Percentiles rank a stretch among this genome's conserved stretches.
These are phyloP conservation scores for Poa pratensis DNA, from an alignment of 176 grass and related monocot genomes.

Conservation along the genomic window DNA sequence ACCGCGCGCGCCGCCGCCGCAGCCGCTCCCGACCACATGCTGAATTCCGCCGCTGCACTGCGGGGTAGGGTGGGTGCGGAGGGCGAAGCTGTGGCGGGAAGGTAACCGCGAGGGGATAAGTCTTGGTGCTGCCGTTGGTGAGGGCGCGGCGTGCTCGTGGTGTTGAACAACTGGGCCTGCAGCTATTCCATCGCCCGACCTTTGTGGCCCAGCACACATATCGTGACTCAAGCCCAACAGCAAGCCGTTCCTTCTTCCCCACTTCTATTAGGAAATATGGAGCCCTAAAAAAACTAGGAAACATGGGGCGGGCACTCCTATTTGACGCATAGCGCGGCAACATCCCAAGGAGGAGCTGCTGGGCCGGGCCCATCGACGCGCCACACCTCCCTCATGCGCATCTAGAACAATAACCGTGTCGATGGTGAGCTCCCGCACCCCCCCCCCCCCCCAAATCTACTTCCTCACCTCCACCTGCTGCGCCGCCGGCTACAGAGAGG, in stretches of 20 bases:
- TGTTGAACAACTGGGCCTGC: neutral
- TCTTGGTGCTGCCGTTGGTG: neutral
- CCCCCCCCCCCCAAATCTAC: no score
- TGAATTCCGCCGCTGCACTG: neutral
- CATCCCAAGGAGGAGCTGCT: no score
- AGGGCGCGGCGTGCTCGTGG: neutral
- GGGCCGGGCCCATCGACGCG: no score
- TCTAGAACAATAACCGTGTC: no score
- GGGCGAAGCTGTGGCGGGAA: constrained; percentile 43
- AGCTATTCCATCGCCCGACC: neutral
- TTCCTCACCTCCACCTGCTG: no score
- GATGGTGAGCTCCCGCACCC: no score
- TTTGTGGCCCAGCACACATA: neutral
- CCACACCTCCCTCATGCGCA: no score
- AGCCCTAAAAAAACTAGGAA: no score
- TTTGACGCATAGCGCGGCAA: no score
- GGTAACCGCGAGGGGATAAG: constrained; percentile 37
- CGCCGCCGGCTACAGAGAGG: no score
- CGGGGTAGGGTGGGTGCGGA: neutral
- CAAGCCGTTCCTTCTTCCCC: neutral
- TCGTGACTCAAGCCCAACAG: neutral
- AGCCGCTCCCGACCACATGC: constrained; percentile 48
- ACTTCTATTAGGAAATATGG: no score
- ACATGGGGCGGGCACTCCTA: no score
- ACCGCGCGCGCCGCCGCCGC: constrained; percentile 43